Base-by-base conservation (phyloP, 2,329 filamentous ascomycete genomes). In the Aureobasidium namibiae region DNA sequence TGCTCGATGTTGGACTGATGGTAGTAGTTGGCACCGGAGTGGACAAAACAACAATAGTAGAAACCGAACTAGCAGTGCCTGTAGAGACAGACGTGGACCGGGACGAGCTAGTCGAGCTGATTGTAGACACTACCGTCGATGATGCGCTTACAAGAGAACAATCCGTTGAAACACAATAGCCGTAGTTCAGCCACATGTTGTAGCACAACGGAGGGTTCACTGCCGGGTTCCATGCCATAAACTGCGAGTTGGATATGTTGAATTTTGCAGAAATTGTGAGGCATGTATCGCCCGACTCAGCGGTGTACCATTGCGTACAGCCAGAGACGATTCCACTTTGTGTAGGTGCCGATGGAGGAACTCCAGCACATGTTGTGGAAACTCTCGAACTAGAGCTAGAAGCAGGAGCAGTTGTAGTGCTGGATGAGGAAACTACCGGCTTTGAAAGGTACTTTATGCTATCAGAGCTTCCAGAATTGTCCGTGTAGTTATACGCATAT, bases 401-500 rank as follows among this genome's bases (percentile, higher is more conserved):
- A 56, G 49, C 16, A 18, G 21, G 38, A 13, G 42, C 42, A n/a
- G 16, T 42, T 26, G 42, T 13, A 13, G 48, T 61, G 24, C 23
- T 50, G n/a, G 50, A 38, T 7, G 49, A 48, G 8, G 38, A 42
- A 23, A 44, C 24, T 1, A 41, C n/a, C 4, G 60, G 49, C 16
- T 48, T n/a, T 4, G 49, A 34, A 4, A 62, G 5, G 23, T 23
- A 74, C 79, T 82, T 74, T 71, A 96, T 96, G 69, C 76, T 78
- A 44, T 68, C 50, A 61, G 64, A 74, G 59, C 64, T 69, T 44
- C 75, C 75, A n/a, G 67, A 68, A 23, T 65, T 64, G 64, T 76
- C 75, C 50, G 66, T 65, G 60, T 73, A 78, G 56, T 65, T 64
- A 63, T 77, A 78, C 38, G 86, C 78, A 18, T 80, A 85, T 46